Percentiles rank a stretch among this genome's conserved stretches.
phyloP scores from a whole-genome alignment of 2,329 filamentous ascomycete species.

The Talaromyces rugulosus region DNA sequence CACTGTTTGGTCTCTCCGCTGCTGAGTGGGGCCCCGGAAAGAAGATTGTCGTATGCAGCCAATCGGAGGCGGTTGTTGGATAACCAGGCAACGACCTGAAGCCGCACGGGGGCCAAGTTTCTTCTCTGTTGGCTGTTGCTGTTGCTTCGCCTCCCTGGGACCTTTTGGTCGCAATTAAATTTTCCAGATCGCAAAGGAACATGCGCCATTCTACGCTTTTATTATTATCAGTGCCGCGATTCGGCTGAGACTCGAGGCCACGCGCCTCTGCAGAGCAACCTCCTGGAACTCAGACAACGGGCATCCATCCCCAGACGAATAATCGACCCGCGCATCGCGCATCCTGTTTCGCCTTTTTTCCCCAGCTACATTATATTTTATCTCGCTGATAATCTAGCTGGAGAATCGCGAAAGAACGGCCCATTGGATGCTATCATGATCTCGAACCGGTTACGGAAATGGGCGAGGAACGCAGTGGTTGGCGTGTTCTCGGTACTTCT shows the following conservation, averaged over 20 bases:
- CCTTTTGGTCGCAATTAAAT: neutral
- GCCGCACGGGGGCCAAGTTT: neutral
- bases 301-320: neutral
- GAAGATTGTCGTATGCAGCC: neutral
- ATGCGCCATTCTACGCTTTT: neutral
- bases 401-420: neutral
- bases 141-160: neutral
- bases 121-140: neutral
- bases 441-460: slow-evolving; percentile 1
- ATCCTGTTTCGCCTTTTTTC: neutral
- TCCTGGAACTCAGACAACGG: neutral
- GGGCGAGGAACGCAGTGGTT: neutral
- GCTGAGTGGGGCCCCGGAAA: neutral
- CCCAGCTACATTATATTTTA: neutral
- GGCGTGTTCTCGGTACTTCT: neutral
- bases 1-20: neutral
- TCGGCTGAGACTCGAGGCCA: neutral
- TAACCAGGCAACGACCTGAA: neutral
- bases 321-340: neutral
- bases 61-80: neutral
- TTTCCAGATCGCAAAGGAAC: neutral
- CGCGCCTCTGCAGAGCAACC: neutral
- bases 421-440: slow-evolving; percentile 3
- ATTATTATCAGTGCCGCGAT: neutral
- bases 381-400: neutral